Evolutionary conservation across 2,329 filamentous ascomycete species (phyloP).

Genomic region (Phyllosticta citriasiana): DNA sequence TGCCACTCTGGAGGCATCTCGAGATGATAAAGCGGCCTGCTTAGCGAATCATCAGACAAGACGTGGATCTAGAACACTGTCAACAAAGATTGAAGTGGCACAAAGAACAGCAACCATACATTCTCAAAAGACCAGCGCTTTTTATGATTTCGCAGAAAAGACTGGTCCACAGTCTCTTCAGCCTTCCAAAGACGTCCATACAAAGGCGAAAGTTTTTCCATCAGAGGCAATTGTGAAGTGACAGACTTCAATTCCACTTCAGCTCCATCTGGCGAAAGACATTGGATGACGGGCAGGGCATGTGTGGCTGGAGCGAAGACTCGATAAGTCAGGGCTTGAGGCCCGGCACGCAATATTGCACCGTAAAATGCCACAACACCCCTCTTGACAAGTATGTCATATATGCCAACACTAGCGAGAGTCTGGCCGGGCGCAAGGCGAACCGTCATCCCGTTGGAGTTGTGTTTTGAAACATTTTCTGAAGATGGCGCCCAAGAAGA

Average conservation of each 20-base stretch:
- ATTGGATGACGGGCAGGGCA: conserved; percentile 53
- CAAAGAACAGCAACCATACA: background rate
- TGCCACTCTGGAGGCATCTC: conserved; percentile 7
- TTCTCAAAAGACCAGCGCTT: conserved; percentile 5
- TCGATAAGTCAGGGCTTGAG: conserved; percentile 36
- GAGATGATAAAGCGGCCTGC: conserved; percentile 6
- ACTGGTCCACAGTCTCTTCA: conserved; percentile 12
- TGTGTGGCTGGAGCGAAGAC: conserved; percentile 60
- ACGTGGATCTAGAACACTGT: conserved; percentile 4
- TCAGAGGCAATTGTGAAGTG: conserved; percentile 37
- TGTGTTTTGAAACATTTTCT: conserved; percentile 15
- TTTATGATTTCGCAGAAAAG: conserved; percentile 2
- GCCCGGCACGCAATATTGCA: conserved; percentile 45
- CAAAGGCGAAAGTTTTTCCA: conserved; percentile 54
- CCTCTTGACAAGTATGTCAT: conserved; percentile 49
- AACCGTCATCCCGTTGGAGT: conserved; percentile 16
- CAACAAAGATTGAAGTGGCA: background rate
- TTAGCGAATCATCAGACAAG: conserved; percentile 4
- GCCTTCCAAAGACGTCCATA: conserved; percentile 60
- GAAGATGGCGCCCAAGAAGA: conserved; percentile 2
- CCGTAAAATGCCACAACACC: conserved; percentile 59
- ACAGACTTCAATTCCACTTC: conserved; percentile 47
- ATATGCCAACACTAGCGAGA: conserved; percentile 50
- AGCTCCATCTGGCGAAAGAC: conserved; percentile 27
- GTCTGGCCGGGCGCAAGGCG: conserved; percentile 24